Evolutionary conservation across 2,329 filamentous ascomycete genomes (phyloP), one percentile per base, ranked within the genome.

Genomic region (Hortaea sp.): DNA sequence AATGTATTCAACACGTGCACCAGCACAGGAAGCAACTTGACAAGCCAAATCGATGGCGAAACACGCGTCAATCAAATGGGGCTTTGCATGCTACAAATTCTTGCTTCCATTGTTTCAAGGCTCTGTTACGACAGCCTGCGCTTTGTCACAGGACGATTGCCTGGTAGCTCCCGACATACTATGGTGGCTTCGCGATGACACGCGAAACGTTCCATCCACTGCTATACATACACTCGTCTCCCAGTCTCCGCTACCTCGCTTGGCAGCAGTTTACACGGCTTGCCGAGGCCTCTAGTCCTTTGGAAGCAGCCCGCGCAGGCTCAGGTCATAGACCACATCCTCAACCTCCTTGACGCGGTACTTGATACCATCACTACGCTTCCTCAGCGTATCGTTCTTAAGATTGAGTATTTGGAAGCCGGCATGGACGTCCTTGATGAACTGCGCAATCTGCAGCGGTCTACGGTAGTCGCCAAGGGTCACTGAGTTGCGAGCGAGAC

Each of bases 321-420:
- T 90, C 47, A 98, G 71, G 65, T 98, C 92, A 62, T 98, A 98
- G 43, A 97, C 90, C 9, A 98, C 88, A 63, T 97, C 92, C 72
- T 98, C 92, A 9, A 95, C 88, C 65, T 94, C 90, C 75, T 97
- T 98, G 60, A 98, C 88, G 59, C 85, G 84, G 64, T 98, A 98
- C 74, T 98, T 98, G 67, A 98, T 85, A 5, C 84, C 85, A 69
- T 98, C 92, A 46, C 87, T 88, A 51, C 88, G 78, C 70, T 88
- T 87, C 49, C 92, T 78, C 60, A 98, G 69, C 20, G 82, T 81
- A 65, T 98, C 92, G 60, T 98, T 98, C 76, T 97, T 97, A 57
- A 98, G 74, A 65, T 98, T 98, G 55, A 98, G 78, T 55, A 97
- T 79, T 75, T 97, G 92, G 70, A 98, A 98, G 11, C 90, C 92